Evolutionary conservation across 139 green algal species (phyloP), one percentile per base, ranked within the genome.

Genomic region (Chlorella ohadii): DNA sequence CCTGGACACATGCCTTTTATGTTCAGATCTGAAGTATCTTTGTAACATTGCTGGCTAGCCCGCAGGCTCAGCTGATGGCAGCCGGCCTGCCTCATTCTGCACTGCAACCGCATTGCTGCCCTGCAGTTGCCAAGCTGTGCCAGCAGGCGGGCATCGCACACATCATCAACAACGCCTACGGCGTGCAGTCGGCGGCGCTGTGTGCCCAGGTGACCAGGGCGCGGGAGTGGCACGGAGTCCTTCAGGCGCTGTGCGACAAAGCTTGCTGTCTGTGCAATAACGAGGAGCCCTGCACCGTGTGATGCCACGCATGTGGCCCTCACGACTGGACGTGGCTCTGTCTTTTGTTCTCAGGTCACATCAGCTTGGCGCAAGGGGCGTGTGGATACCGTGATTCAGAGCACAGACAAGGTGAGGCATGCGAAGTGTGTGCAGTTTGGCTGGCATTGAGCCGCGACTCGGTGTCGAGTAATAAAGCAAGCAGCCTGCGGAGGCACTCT

Each of bases 161-260:
- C 91, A 84, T 99, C 1, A 92, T 99, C 87, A 99, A 99, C 90
- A 99, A 99, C 78, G 97, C 97, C 11, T 99, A 99, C 81, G 97
- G 97, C 4, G 94, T 99, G 41, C 97, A 99, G 79, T 88, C 70
- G 36, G 80, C 78, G 23, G 80, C 59, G 33, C 68, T 92, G 34
- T 91, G 87, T 38, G 72, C 39, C 0, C 63, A 73, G 76, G 76
- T 72, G 25, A 3, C 36, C 1, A 12, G 36, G 6, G 44, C 7
- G 44, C 44, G 44, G 9, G 44, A 16, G 9, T 51, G 44, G 44
- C 44, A 51, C n/a, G n/a, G n/a, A n/a, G n/a, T n/a, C n/a, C 34
- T 13, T 16, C 19, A n/a, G 34, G 34, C 4, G 66, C 9, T 25
- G 34, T 22, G 64, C 3, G 16, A 1, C n/a, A 39, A n/a, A 1